Percentiles rank a stretch among this genome's conserved stretches.
Conservation (phyloP, 75 land plant genomes). For the Cunninghamia lanceolata region DNA sequence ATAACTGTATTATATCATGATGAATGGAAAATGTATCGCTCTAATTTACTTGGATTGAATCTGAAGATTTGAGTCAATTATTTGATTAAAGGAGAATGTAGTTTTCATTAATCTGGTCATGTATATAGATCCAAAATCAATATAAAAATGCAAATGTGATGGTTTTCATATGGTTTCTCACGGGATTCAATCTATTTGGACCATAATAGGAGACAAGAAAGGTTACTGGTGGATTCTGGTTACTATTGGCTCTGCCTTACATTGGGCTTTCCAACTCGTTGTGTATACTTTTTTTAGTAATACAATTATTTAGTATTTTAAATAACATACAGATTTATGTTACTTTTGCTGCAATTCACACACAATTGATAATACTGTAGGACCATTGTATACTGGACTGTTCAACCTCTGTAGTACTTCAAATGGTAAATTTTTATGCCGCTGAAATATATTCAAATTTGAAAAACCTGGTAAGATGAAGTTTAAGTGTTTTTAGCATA, state of each 20-base stretch:
- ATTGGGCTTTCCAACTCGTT: neutral
- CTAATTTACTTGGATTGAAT: neutral
- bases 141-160: neutral
- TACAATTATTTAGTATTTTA: no score
- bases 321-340: neutral
- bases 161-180: neutral
- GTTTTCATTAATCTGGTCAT: neutral
- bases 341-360: neutral
- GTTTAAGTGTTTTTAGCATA: neutral
- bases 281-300: no score
- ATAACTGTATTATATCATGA: neutral
- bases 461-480: neutral
- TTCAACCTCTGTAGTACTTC: neutral
- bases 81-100: no score
- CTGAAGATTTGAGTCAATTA: neutral
- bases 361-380: no score
- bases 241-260: neutral
- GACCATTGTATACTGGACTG: neutral
- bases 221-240: neutral
- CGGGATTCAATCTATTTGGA: neutral
- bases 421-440: neutral
- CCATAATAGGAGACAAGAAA: neutral
- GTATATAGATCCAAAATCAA: neutral
- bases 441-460: neutral
- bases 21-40: neutral